Base-by-base conservation (phyloP, 1,139 yeast genomes). In the Scheffersomyces lignicola region DNA sequence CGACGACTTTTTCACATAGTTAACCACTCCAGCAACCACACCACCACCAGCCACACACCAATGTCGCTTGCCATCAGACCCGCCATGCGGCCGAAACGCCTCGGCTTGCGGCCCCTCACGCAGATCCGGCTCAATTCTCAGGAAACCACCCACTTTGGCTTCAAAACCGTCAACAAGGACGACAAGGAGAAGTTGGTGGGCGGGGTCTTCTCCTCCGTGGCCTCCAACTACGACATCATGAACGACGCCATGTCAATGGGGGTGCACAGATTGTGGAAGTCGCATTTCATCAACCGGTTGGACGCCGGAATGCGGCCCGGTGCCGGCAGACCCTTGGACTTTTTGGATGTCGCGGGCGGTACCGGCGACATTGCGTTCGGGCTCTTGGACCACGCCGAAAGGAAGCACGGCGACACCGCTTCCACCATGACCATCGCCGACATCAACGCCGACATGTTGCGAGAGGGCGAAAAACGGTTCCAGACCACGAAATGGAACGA, bases 311-410 rank as follows among this genome's bases (percentile, higher is more conserved):
- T 80, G 71, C 78, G 97, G 54, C 90, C 96, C 4, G 95, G 92
- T 29, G 80, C 89, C 7, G 56, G 55, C 28, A 76, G 80, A 47
- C 96, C 96, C 2, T 69, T 92, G 54, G 79, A 82, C 43, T 90
- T 92, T 53, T 72, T 92, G 44, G 99, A 92, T 62, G 97, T 94
- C 37, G 99, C 98, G 24, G 99, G 98, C 39, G 99, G 99, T 21
- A 89, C 97, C 11, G 99, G 98, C 31, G 99, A 92, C 57, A 90
- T 92, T 62, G 98, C 98, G 1, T 89, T 89, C 64, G 94, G 98
- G 5, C 74, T 94, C 43, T 69, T 92, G 44, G 96, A 90, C 51
- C 96, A 92, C 57, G 97, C 97, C 8, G 82, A 85, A 45, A 64
- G 72, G 33, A 79, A 80, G 45, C 88, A 80, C 57, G 83, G 85